Conservation (phyloP, 2,329 filamentous ascomycete genomes). For the Septoria petroselini region DNA sequence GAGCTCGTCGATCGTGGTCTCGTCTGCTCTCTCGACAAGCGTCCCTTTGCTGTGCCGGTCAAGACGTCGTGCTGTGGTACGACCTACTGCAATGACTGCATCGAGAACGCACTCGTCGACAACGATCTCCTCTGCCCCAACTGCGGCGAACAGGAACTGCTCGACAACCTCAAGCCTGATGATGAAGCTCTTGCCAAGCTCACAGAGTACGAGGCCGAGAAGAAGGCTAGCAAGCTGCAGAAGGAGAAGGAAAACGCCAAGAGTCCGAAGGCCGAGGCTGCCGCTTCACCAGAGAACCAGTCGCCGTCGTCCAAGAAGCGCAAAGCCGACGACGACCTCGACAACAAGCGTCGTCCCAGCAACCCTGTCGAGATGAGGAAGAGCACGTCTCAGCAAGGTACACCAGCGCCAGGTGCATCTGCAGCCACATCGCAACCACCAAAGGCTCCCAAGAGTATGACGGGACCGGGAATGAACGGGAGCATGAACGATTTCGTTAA, state of each 20-base stretch:
- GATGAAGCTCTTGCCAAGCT: slow-evolving; percentile 85
- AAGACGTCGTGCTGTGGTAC: slow-evolving; percentile 98
- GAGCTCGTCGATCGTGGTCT: slow-evolving; percentile 83
- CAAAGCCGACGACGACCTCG: slow-evolving; percentile 67
- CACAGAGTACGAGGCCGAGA: slow-evolving; percentile 65
- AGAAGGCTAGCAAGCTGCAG: slow-evolving; percentile 45
- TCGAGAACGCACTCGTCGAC: slow-evolving; percentile 97
- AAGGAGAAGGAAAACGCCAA: slow-evolving; percentile 44
- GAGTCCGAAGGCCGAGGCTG: slow-evolving; percentile 30
- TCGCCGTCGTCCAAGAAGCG: slow-evolving; percentile 66
- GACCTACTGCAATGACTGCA: slow-evolving; percentile 99
- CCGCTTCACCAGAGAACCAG: slow-evolving; percentile 29
- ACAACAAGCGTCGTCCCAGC: slow-evolving; percentile 43
- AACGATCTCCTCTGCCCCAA: slow-evolving; percentile 94
- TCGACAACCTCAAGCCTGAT: slow-evolving; percentile 84
- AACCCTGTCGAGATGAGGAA: slow-evolving; percentile 48
- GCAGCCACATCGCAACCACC: slow-evolving; percentile 19
- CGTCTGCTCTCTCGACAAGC: slow-evolving; percentile 94
- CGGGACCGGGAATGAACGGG: background rate
- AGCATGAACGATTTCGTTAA: slow-evolving; percentile 44
- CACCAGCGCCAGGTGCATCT: slow-evolving; percentile 40
- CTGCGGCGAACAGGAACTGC: slow-evolving; percentile 85
- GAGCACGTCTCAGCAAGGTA: slow-evolving; percentile 37
- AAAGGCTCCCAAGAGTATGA: slow-evolving; percentile 31
- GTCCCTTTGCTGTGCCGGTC: slow-evolving; percentile 96